Percentiles rank a stretch among this genome's conserved stretches.
Conservation (phyloP, 306 rosid genomes). For the Medicago lupulina region DNA sequence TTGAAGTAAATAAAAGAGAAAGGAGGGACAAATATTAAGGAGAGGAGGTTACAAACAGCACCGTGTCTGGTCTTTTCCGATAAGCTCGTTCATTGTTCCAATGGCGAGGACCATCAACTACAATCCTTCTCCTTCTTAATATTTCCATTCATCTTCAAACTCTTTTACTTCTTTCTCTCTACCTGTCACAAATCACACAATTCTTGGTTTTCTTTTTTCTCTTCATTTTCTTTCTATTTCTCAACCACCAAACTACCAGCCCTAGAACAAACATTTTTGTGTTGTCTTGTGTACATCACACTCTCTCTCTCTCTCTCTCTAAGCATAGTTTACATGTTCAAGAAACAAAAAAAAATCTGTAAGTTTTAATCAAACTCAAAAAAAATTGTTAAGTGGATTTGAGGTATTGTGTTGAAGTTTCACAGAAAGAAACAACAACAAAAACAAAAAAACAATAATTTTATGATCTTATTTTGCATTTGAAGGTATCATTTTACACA, state of each 20-base stretch:
- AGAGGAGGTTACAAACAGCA: conserved; percentile 29
- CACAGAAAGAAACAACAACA: not conserved
- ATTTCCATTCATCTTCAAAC: not conserved
- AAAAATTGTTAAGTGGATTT: conserved; percentile 2
- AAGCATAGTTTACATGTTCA: conserved; percentile 24
- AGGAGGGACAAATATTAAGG: conserved; percentile 40
- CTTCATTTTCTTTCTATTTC: conserved; percentile 46
- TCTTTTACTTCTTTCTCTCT: not conserved
- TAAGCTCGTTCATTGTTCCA: conserved; percentile 46
- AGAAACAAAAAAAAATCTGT: conserved; percentile 7
- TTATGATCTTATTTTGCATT: conserved; percentile 12
- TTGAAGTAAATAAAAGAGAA: conserved; percentile 34
- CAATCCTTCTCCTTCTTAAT: not conserved
- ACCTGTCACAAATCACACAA: conserved; percentile 34
- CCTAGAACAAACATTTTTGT: conserved; percentile 32
- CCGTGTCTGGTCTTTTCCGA: conserved; percentile 49
- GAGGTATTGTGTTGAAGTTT: conserved; percentile 23
- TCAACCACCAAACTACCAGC: conserved; percentile 41
- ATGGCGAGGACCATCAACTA: conserved; percentile 26
- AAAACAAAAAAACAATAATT: not conserved
- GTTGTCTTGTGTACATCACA: not conserved
- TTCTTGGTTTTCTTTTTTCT: conserved; percentile 27
- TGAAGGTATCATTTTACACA: conserved; percentile 31
- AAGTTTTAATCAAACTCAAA: conserved; percentile 41
- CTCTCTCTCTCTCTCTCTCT: not conserved